These are phyloP conservation scores for Echites panduratus DNA, from an alignment of 257 asterid species.

Conservation along the genomic window DNA sequence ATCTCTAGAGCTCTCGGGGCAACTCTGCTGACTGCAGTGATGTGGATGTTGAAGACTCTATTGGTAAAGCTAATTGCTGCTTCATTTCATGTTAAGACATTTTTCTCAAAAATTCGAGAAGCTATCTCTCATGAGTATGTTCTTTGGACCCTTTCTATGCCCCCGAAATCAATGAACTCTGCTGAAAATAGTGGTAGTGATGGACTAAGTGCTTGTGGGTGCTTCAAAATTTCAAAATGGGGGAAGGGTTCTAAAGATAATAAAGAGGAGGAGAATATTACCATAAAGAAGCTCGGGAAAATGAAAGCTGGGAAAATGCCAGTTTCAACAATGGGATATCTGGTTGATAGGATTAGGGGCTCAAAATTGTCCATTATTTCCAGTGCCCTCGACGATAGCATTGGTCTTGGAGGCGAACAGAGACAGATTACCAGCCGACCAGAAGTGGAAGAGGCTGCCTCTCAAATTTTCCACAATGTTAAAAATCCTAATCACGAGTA, in stretches of 20 bases:
- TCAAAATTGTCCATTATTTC: constrained; percentile 13
- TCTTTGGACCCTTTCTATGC: background rate
- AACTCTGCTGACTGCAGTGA: constrained; percentile 14
- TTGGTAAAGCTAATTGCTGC: constrained; percentile 25
- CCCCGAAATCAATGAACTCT: constrained; percentile 8
- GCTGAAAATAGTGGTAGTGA: background rate
- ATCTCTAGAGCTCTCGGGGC: constrained; percentile 17
- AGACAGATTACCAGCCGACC: constrained; percentile 10
- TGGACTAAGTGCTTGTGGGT: constrained; percentile 2
- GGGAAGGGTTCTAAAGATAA: background rate
- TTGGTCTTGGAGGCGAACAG: background rate
- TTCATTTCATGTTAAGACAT: constrained; percentile 25
- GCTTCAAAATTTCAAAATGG: background rate
- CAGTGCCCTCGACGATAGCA: constrained; percentile 8
- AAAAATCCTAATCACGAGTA: constrained; percentile 14
- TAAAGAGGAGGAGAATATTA: background rate
- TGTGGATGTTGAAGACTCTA: constrained; percentile 28
- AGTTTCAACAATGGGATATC: constrained; percentile 15
- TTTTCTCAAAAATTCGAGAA: constrained; percentile 17
- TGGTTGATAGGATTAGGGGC: constrained; percentile 13
- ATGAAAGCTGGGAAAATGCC: constrained; percentile 17
- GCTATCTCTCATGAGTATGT: constrained; percentile 1
- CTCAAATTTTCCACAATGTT: constrained; percentile 19
- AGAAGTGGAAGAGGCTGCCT: constrained; percentile 20
- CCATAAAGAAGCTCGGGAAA: constrained; percentile 9